Conservation (phyloP, 352 stramenopile species). For the Phytophthora citrophthora region DNA sequence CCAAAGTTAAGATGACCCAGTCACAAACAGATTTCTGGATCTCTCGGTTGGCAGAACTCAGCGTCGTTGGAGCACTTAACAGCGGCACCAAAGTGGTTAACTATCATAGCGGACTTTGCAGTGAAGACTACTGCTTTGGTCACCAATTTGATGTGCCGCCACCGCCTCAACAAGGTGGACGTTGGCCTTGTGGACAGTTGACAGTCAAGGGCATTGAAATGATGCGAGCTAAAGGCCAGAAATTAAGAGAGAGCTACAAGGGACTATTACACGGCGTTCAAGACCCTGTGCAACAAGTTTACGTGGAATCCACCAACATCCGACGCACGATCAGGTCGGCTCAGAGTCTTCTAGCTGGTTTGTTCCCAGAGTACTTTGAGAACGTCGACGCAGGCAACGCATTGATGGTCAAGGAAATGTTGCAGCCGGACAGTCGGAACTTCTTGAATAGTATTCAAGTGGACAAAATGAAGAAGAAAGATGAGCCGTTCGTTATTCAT, state of each 20-base stretch:
- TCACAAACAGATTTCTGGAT: conserved; percentile 71
- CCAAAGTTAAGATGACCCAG: conserved; percentile 49
- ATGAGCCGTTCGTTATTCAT: conserved; percentile 47
- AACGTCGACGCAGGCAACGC: conserved; percentile 19
- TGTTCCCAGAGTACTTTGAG: conserved; percentile 65
- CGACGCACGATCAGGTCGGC: conserved; percentile 72
- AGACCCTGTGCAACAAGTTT: conserved; percentile 49
- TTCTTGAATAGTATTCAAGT: conserved; percentile 25
- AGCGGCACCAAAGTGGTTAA: conserved; percentile 48
- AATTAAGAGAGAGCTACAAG: conserved; percentile 51
- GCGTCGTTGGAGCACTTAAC: conserved; percentile 55
- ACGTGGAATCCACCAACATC: conserved; percentile 85
- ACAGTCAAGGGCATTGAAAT: conserved; percentile 68
- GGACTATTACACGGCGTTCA: conserved; percentile 42
- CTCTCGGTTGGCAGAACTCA: conserved; percentile 47
- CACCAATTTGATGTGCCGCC: conserved; percentile 28
- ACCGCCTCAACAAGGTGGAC: conserved; percentile 60
- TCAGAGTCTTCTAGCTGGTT: conserved; percentile 68
- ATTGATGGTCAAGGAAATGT: conserved; percentile 1
- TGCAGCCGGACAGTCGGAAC: conserved; percentile 17
- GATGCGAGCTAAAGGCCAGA: conserved; percentile 63
- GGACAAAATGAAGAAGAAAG: not conserved
- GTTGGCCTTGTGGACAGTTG: conserved; percentile 78
- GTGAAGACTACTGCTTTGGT: not conserved
- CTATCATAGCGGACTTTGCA: conserved; percentile 19